Evolutionary conservation across 192 early-diverging fungal genomes (phyloP).

Genomic region (Allomyces javanicus): DNA sequence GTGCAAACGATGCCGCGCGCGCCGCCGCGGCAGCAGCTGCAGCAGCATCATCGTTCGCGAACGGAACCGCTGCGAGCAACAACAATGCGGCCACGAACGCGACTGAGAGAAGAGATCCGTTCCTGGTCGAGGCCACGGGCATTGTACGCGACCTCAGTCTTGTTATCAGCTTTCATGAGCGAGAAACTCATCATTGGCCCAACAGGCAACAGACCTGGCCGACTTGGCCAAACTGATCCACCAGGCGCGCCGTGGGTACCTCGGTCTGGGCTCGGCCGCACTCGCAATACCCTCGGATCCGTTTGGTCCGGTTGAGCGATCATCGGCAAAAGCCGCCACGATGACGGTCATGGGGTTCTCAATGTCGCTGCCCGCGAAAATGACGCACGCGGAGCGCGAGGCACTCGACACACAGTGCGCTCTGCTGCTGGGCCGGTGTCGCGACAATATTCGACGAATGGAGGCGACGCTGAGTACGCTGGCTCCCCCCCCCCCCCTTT

Average conservation of each 20-base stretch:
- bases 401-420: neutral
- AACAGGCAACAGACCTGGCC: neutral
- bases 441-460: neutral
- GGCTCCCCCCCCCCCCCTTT: neutral
- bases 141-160: neutral
- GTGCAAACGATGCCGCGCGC: neutral
- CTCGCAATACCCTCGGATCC: neutral
- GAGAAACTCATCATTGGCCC: too few relatives aligned
- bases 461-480: neutral
- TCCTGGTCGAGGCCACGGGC: neutral
- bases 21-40: neutral
- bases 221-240: neutral
- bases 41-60: neutral
- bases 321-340: neutral
- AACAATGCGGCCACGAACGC: neutral
- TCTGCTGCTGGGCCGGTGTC: neutral
- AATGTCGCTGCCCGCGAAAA: neutral
- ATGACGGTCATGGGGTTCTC: neutral
- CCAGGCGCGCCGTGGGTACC: neutral
- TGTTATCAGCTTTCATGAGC: neutral
- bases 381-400: neutral
- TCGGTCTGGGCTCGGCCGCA: too few relatives aligned
- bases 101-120: neutral
- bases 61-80: neutral
- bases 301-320: neutral